Percentiles rank a stretch among this genome's conserved stretches.
Conservation (phyloP, 2,329 filamentous ascomycete genomes). For the Colletotrichum plurivorum region DNA sequence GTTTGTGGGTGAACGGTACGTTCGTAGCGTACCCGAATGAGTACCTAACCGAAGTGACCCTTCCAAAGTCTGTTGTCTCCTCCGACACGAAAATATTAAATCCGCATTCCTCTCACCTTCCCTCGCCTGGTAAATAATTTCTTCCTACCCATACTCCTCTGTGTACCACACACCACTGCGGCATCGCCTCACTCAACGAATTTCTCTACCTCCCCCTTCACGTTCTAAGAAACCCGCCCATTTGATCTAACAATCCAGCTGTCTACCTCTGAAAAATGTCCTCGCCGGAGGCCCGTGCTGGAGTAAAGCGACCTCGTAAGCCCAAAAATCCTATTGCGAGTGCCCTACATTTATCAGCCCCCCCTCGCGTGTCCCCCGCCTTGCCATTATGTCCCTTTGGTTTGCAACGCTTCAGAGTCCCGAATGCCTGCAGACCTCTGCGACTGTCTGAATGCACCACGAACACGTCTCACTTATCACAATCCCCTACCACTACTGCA, state of each 20-base stretch:
- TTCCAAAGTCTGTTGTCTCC: not conserved
- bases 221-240: not conserved
- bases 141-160: too few species aligned
- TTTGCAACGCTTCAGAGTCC: too few species aligned
- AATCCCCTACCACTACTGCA: too few species aligned
- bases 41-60: not conserved
- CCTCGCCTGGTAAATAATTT: not conserved
- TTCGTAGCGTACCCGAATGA: too few species aligned
- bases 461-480: too few species aligned
- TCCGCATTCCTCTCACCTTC: not conserved
- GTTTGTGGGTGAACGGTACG: too few species aligned
- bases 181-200: not conserved
- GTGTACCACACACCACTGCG: not conserved
- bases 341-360: conserved; percentile 1
- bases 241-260: not conserved
- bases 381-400: not conserved
- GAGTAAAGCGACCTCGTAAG: conserved; percentile 61
- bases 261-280: conserved; percentile 49
- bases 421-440: too few species aligned
- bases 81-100: not conserved
- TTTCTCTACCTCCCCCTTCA: not conserved
- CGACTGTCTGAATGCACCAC: too few species aligned
- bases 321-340: conserved; percentile 8
- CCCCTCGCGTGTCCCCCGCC: conserved; percentile 7
- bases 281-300: conserved; percentile 56